These are phyloP conservation scores for Calocybe cyanea DNA, from an alignment of 768 basidiomycete genomes.

Conservation along the genomic window DNA sequence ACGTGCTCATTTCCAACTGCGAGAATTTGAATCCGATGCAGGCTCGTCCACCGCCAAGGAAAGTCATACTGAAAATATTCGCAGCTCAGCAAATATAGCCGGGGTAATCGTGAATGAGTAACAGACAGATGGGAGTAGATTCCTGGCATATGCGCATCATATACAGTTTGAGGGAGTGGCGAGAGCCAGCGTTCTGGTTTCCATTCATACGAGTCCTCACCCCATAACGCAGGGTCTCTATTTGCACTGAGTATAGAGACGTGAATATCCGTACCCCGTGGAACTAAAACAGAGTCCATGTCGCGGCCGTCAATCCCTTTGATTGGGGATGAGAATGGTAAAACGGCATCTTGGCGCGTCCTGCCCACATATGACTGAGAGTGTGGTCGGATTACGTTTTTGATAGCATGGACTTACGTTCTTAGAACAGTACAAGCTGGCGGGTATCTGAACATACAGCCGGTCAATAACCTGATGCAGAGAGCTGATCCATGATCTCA, in stretches of 20 bases:
- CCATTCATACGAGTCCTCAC: constrained; percentile 19
- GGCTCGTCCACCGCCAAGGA: too few species aligned
- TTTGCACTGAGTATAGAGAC: constrained; percentile 5
- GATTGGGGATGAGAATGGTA: constrained; percentile 1
- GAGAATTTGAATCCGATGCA: too few species aligned
- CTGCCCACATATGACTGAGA: neutral
- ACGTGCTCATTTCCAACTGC: too few species aligned
- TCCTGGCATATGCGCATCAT: constrained; percentile 10
- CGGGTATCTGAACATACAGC: constrained; percentile 14
- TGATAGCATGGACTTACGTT: constrained; percentile 8
- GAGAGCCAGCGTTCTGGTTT: constrained; percentile 23
- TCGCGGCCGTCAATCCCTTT: constrained; percentile 4
- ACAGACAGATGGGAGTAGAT: too few species aligned
- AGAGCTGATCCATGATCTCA: constrained; percentile 11
- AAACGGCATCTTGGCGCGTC: neutral
- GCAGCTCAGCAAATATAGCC: too few species aligned
- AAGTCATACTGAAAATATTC: too few species aligned
- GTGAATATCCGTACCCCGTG: neutral
- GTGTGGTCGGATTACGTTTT: neutral
- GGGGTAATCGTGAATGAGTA: too few species aligned
- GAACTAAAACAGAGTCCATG: constrained; percentile 1
- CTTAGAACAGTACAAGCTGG: constrained; percentile 14
- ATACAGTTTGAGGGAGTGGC: constrained; percentile 16
- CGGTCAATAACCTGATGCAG: neutral
- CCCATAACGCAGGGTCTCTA: constrained; percentile 7